Evolutionary conservation across 495 filamentous ascomycete genomes (phyloP).

Genomic region (Penicillium silybi): DNA sequence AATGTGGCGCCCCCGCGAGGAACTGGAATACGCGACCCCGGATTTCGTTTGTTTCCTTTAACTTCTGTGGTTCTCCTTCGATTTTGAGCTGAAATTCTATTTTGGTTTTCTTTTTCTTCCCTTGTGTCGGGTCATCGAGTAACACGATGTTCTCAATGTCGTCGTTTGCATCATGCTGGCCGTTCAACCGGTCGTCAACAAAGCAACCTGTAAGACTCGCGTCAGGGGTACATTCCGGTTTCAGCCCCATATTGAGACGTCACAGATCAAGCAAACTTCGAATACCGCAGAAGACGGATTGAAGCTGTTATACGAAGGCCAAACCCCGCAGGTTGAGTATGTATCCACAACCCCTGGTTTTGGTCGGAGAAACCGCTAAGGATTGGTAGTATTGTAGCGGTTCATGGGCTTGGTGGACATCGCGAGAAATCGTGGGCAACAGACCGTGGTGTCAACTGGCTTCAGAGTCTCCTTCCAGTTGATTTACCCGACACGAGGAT

Average conservation of each 20-base stretch:
- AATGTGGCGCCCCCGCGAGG: neutral
- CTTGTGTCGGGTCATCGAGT: neutral
- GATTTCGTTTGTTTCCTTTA: too few species aligned
- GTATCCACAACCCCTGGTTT: neutral
- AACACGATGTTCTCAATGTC: neutral
- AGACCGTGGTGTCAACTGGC: slow-evolving; percentile 40
- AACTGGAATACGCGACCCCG: too few species aligned
- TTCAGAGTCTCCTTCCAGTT: slow-evolving; percentile 42
- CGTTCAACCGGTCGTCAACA: neutral
- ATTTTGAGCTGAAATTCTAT: neutral
- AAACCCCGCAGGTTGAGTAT: slow-evolving; percentile 4
- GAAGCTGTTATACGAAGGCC: slow-evolving; percentile 2
- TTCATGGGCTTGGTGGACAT: slow-evolving; percentile 29
- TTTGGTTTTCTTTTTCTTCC: neutral
- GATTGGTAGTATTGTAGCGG: slow-evolving; percentile 19
- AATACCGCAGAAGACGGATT: slow-evolving; percentile 1
- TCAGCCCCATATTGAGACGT: neutral
- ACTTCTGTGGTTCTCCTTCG: neutral
- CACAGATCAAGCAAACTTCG: neutral
- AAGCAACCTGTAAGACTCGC: neutral
- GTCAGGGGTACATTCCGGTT: neutral
- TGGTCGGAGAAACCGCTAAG: neutral
- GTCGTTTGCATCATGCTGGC: neutral
- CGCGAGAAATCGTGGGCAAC: slow-evolving; percentile 35
- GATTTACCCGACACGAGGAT: slow-evolving; percentile 44